phyloP scores from a whole-genome alignment of 1,284 basidiomycete genomes.

The Phylloporus sp. region DNA sequence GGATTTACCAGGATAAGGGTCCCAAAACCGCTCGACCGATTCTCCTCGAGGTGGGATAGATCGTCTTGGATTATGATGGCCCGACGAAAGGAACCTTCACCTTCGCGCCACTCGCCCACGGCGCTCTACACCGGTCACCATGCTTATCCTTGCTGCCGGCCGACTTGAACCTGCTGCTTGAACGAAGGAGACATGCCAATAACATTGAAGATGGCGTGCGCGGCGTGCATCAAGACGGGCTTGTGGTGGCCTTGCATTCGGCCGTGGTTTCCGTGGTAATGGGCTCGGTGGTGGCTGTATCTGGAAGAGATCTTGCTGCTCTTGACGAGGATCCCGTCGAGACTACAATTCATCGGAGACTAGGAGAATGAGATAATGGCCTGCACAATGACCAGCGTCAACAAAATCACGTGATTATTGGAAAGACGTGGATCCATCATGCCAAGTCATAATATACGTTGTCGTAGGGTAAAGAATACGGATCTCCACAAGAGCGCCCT shows the following conservation, averaged over 20 bases:
- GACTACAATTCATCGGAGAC: conserved; percentile 2
- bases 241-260: neutral
- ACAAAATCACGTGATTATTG: neutral
- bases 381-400: neutral
- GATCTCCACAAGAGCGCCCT: neutral
- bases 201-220: conserved; percentile 2
- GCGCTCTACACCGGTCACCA: conserved; percentile 1
- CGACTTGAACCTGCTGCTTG: conserved; percentile 1
- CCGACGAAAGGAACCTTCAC: too few relatives aligned
- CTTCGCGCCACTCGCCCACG: too few relatives aligned
- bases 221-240: conserved; percentile 4
- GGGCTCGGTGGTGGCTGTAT: conserved; percentile 5
- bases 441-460: too few relatives aligned
- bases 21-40: too few relatives aligned
- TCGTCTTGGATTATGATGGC: too few relatives aligned
- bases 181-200: conserved; percentile 7
- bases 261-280: conserved; percentile 4
- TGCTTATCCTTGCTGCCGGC: neutral
- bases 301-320: conserved; percentile 2
- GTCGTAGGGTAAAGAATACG: neutral
- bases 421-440: neutral
- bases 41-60: too few relatives aligned
- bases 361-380: neutral
- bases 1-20: too few relatives aligned
- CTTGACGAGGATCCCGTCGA: conserved; percentile 3